phyloP scores from a whole-genome alignment of 1,284 basidiomycete species.

The Hymenochaete sp. region DNA sequence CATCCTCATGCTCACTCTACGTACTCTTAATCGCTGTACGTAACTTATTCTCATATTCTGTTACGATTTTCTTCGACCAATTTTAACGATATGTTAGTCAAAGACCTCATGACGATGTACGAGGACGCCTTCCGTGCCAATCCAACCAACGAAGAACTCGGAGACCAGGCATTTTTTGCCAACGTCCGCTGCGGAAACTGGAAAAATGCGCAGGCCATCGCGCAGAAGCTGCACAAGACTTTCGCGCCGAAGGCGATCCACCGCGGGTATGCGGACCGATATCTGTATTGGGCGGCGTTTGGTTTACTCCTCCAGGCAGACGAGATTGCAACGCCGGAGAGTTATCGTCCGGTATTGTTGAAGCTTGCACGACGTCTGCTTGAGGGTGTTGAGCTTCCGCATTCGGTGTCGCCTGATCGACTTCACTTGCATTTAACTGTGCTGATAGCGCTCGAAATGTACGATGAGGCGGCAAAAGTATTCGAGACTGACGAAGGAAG shows the following conservation, averaged over 20 bases:
- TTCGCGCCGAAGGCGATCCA: slow-evolving; percentile 9
- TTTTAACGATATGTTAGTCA: slow-evolving; percentile 35
- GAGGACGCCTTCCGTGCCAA: slow-evolving; percentile 72
- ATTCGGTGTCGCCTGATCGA: slow-evolving; percentile 60
- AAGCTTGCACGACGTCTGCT: slow-evolving; percentile 66
- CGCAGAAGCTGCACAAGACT: slow-evolving; percentile 19
- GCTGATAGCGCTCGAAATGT: slow-evolving; percentile 57
- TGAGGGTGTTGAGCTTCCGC: slow-evolving; percentile 48
- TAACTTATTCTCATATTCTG: slow-evolving; percentile 17
- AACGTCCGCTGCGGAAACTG: slow-evolving; percentile 69
- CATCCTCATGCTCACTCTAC: slow-evolving; percentile 74
- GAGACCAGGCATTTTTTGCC: slow-evolving; percentile 74
- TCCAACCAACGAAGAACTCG: slow-evolving; percentile 73
- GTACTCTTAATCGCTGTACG: slow-evolving; percentile 67
- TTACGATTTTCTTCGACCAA: slow-evolving; percentile 10
- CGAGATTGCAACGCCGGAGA: slow-evolving; percentile 47
- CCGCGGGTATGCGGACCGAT: slow-evolving; percentile 72
- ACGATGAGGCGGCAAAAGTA: slow-evolving; percentile 63
- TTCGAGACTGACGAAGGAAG: slow-evolving; percentile 59
- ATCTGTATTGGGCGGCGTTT: slow-evolving; percentile 78
- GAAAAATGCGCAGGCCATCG: slow-evolving; percentile 73
- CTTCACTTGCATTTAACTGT: slow-evolving; percentile 68
- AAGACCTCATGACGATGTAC: slow-evolving; percentile 71
- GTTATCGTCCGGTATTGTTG: slow-evolving; percentile 58
- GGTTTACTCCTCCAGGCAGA: slow-evolving; percentile 75